Base-by-base conservation (phyloP, 495 filamentous ascomycete genomes). In the Peziza echinospora region DNA sequence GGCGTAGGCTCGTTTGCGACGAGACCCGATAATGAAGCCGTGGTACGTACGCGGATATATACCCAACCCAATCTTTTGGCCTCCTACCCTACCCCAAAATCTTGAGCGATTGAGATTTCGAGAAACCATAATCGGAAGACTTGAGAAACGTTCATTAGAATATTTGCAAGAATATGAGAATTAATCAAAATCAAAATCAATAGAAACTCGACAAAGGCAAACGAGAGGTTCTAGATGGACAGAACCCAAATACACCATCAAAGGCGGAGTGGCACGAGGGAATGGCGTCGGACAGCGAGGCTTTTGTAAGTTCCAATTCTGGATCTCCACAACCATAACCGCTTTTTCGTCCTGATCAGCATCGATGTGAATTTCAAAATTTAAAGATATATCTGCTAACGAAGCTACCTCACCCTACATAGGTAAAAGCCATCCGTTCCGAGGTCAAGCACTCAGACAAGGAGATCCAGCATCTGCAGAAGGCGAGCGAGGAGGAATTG, bases 401-500 rank as follows among this genome's bases (percentile, higher is more conserved):
- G 8, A 34, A 34, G 8, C 8, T 34, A 24, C 24, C 45, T 25
- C 22, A 22, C 22, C 10, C 24, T 16, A 28, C 19, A 21, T 26
- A 80, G 77, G 57, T 81, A 51, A 81, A 80, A 51, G 72, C 77
- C 5, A 72, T 80, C 55, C 66, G 76, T 37, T 66, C 62, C 21
- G 75, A 80, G 44, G 56, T 69, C 21, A 60, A 67, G 3, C 49
- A 51, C 19, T 56, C 63, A 0, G 54, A 62, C 21, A 60, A 66
- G 11, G 58, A 63, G 41, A 71, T 77, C 40, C 45, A 61, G 44
- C 56, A 70, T 45, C 48, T 78, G 56, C 68, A 78, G 63, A 53
- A 73, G 49, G 62, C 66, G 56, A 65, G 65, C 5, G 67, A 68
- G 51, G 51, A 67, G 37, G 47, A 51, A 22, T 21, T 41, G 26